These are phyloP conservation scores for Suillus hirtellus DNA, from an alignment of 768 basidiomycete species.

Conservation along the genomic window DNA sequence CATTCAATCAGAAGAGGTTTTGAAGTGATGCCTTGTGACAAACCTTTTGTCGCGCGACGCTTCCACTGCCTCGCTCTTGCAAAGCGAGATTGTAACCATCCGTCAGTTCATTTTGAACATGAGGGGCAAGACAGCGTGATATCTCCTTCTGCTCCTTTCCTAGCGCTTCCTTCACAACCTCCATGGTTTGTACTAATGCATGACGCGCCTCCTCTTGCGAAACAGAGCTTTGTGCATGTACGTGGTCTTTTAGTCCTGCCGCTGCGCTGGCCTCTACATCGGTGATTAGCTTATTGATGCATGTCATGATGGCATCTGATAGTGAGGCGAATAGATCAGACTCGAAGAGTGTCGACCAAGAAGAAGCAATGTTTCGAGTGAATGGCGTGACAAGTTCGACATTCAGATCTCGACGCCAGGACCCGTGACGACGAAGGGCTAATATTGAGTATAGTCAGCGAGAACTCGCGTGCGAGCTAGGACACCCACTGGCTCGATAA, in stretches of 20 bases:
- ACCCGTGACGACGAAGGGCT: slow-evolving; percentile 55
- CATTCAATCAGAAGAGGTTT: slow-evolving; percentile 1
- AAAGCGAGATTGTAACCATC: slow-evolving; percentile 56
- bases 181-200: slow-evolving; percentile 48
- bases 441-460: slow-evolving; percentile 20
- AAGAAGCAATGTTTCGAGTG: slow-evolving; percentile 56
- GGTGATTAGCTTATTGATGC: slow-evolving; percentile 46
- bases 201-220: slow-evolving; percentile 53
- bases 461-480: background rate
- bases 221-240: slow-evolving; percentile 49
- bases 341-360: slow-evolving; percentile 63
- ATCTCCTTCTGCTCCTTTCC: slow-evolving; percentile 58
- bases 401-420: slow-evolving; percentile 61
- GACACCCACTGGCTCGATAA: slow-evolving; percentile 53
- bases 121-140: slow-evolving; percentile 56
- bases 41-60: slow-evolving; percentile 63
- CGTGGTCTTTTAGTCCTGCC: slow-evolving; percentile 51
- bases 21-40: slow-evolving; percentile 3
- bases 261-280: slow-evolving; percentile 55
- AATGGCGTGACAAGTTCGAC: slow-evolving; percentile 58
- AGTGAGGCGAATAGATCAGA: slow-evolving; percentile 54
- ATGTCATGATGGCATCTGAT: slow-evolving; percentile 36
- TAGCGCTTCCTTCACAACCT: slow-evolving; percentile 50
- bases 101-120: slow-evolving; percentile 50
- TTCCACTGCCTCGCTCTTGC: slow-evolving; percentile 54